These are phyloP conservation scores for Rhodotorula kratochvilovae DNA, from an alignment of 768 basidiomycete genomes.

Conservation along the genomic window DNA sequence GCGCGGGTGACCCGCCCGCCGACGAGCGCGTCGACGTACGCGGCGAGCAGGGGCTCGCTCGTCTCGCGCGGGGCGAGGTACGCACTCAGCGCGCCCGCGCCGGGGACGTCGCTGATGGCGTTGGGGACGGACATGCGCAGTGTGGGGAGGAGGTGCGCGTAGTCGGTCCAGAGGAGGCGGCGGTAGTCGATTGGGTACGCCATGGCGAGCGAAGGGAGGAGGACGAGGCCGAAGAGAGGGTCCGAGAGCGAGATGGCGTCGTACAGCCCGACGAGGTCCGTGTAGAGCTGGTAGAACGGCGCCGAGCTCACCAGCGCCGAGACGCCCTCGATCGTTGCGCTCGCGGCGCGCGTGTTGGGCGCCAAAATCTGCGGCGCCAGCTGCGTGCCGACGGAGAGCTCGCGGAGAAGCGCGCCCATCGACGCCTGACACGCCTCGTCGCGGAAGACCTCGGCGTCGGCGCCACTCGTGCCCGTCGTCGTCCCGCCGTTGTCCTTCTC, in stretches of 20 bases:
- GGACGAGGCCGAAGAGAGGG: constrained; percentile 64
- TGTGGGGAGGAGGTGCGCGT: constrained; percentile 61
- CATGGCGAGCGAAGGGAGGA: constrained; percentile 73
- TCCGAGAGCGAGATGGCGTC: constrained; percentile 85
- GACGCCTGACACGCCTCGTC: constrained; percentile 60
- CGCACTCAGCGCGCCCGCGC: constrained; percentile 51
- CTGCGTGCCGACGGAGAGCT: constrained; percentile 50
- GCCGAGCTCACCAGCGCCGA: constrained; percentile 24
- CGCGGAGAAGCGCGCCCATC: constrained; percentile 60
- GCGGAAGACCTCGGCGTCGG: constrained; percentile 63
- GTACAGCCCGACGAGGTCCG: constrained; percentile 84
- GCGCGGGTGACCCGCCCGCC: constrained; percentile 47
- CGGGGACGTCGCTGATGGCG: constrained; percentile 39
- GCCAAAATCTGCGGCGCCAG: background rate
- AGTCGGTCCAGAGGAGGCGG: constrained; percentile 76
- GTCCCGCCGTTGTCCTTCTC: constrained; percentile 68
- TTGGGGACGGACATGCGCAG: constrained; percentile 27
- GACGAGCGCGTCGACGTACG: constrained; percentile 60
- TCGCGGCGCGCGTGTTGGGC: background rate
- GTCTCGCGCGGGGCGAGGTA: constrained; percentile 70
- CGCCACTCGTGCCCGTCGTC: constrained; percentile 15
- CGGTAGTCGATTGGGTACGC: constrained; percentile 68
- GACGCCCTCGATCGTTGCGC: constrained; percentile 21
- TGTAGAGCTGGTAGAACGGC: constrained; percentile 83
- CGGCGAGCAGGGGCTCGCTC: constrained; percentile 59